A percentile compares a stretch with the other conserved stretches of the same genome.
Evolutionary conservation across 306 rosid species (phyloP).

Genomic region (Castanea crenata): DNA sequence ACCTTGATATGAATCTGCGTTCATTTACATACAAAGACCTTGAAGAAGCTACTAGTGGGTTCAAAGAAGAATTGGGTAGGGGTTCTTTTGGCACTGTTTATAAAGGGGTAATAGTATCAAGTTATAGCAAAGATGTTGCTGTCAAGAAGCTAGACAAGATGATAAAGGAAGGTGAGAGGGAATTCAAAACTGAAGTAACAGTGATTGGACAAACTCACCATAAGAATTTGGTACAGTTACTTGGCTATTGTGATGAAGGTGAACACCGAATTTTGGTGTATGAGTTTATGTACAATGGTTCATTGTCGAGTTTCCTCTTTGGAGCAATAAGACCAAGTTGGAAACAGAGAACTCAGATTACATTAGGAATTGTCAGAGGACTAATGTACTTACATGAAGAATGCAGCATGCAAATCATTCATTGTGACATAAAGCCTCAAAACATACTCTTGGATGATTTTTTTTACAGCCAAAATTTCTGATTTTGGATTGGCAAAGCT

Average conservation of each 20-base stretch:
- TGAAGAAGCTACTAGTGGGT: neutral
- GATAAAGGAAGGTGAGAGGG: neutral
- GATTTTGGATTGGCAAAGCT: neutral
- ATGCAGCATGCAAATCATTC: neutral
- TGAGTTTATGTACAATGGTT: neutral
- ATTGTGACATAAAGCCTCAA: neutral
- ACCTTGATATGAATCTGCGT: neutral
- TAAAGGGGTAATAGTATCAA: neutral
- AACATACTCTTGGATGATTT: neutral
- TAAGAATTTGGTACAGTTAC: neutral
- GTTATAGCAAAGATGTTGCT: neutral
- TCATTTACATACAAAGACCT: neutral
- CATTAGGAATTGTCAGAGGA: neutral
- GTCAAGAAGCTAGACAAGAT: neutral
- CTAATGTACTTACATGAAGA: neutral
- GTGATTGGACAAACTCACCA: slow-evolving; percentile 1
- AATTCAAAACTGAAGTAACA: neutral
- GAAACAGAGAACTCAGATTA: neutral
- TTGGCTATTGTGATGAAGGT: neutral
- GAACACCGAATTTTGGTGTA: neutral
- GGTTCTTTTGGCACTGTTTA: slow-evolving; percentile 2
- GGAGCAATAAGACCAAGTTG: neutral
- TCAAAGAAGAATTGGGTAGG: slow-evolving; percentile 1
- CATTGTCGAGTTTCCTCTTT: neutral
- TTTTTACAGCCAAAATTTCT: neutral